Conservation (phyloP, 495 filamentous ascomycete genomes). For the Penicillium pancosmium region DNA sequence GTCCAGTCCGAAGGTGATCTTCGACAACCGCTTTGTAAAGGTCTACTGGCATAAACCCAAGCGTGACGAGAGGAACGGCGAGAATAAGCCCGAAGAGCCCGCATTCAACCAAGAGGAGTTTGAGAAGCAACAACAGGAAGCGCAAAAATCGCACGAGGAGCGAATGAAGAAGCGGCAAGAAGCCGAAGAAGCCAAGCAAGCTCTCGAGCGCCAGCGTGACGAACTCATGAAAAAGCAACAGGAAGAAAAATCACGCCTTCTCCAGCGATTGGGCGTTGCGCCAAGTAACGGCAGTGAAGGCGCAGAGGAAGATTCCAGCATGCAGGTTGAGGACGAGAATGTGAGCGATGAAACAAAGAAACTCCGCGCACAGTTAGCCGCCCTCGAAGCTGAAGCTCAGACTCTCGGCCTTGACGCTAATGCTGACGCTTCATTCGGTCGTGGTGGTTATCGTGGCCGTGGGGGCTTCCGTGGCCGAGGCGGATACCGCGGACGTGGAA, state of each 20-base stretch:
- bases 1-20: conserved; percentile 89
- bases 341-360: conserved; percentile 63
- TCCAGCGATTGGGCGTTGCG: conserved; percentile 62
- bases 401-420: conserved; percentile 70
- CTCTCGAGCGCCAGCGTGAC: conserved; percentile 75
- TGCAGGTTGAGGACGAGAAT: conserved; percentile 48
- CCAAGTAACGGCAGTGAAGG: conserved; percentile 26
- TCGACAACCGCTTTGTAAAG: conserved; percentile 97
- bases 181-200: conserved; percentile 67
- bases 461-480: conserved; percentile 50
- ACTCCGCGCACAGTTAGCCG: conserved; percentile 77
- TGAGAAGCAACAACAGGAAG: conserved; percentile 72
- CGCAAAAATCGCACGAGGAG: conserved; percentile 77
- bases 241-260: conserved; percentile 73
- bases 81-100: conserved; percentile 27
- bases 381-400: conserved; percentile 82
- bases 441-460: conserved; percentile 23
- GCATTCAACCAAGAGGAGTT: conserved; percentile 81
- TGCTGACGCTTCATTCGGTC: conserved; percentile 32
- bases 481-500: conserved; percentile 45
- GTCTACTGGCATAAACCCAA: conserved; percentile 90
- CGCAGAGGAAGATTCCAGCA: conserved; percentile 16
- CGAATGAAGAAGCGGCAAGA: conserved; percentile 74
- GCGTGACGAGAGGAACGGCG: conserved; percentile 37
- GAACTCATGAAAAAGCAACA: conserved; percentile 74